Conservation (phyloP, 140 eudicot genomes). For the Cichorium intybus region DNA sequence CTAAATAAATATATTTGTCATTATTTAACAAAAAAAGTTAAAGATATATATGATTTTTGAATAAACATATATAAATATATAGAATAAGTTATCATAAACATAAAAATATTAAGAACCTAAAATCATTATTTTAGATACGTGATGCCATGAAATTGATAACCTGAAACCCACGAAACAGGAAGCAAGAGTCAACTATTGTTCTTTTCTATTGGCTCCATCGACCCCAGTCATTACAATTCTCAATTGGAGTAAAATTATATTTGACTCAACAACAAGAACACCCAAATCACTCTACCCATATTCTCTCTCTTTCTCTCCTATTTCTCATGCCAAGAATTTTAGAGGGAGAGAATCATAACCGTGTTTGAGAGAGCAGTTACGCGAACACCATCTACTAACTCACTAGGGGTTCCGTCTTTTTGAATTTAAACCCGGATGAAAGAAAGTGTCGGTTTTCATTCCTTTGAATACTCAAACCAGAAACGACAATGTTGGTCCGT, state of each 20-base stretch:
- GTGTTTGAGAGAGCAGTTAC: neutral
- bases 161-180: neutral
- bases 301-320: neutral
- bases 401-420: slow-evolving; percentile 28
- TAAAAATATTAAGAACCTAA: too few relatives aligned
- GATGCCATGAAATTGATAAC: neutral
- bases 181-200: slow-evolving; percentile 4
- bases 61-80: too few relatives aligned
- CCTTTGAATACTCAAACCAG: neutral
- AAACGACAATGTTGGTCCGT: slow-evolving; percentile 28
- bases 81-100: too few relatives aligned
- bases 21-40: too few relatives aligned
- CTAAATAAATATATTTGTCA: too few relatives aligned
- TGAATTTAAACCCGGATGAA: neutral
- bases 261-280: slow-evolving; percentile 2
- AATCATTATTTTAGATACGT: neutral
- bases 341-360: slow-evolving; percentile 4
- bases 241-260: neutral
- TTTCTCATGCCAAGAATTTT: neutral
- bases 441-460: neutral
- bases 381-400: slow-evolving; percentile 18
- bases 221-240: neutral
- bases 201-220: neutral
- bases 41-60: too few relatives aligned
- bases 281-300: neutral